Percentiles rank a stretch among this genome's conserved stretches.
Conservation (phyloP, 1,139 yeast species). For the Magnusiomyces fungicola region DNA sequence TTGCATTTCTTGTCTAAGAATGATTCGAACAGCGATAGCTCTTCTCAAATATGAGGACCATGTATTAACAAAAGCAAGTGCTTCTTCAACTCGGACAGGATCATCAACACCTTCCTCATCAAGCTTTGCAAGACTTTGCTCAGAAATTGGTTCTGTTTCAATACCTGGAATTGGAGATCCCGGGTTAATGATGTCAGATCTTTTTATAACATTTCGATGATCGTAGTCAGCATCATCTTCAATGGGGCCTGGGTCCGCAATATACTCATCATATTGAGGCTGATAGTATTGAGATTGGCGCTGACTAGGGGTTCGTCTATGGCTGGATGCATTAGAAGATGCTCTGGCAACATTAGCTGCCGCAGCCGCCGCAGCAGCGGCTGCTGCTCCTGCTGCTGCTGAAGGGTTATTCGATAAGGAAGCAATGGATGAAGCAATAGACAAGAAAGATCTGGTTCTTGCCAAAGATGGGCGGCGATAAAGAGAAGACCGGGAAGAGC, state of each 20-base stretch:
- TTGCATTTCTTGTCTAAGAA: conserved; percentile 27
- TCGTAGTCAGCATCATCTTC: background rate
- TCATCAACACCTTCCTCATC: conserved; percentile 8
- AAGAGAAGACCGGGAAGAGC: conserved; percentile 3
- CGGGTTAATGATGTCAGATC: conserved; percentile 9
- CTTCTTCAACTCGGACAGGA: conserved; percentile 22
- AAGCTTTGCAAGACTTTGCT: conserved; percentile 1
- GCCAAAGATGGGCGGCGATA: conserved; percentile 4
- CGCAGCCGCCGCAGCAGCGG: background rate
- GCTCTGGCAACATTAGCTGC: background rate
- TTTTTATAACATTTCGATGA: conserved; percentile 7
- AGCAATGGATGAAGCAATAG: conserved; percentile 1
- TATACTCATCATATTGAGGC: too few relatives aligned
- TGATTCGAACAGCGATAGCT: conserved; percentile 30
- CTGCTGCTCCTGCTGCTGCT: background rate
- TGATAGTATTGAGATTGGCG: background rate
- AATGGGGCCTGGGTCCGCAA: too few relatives aligned
- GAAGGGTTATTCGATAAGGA: background rate
- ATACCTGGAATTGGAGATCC: background rate
- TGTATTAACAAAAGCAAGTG: conserved; percentile 29
- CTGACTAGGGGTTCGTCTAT: background rate
- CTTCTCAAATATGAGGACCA: conserved; percentile 32
- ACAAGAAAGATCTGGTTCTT: conserved; percentile 1
- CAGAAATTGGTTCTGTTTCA: background rate
- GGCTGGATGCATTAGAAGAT: background rate